phyloP scores from a whole-genome alignment of 495 filamentous ascomycete species.

The Trichoderma parareesei region DNA sequence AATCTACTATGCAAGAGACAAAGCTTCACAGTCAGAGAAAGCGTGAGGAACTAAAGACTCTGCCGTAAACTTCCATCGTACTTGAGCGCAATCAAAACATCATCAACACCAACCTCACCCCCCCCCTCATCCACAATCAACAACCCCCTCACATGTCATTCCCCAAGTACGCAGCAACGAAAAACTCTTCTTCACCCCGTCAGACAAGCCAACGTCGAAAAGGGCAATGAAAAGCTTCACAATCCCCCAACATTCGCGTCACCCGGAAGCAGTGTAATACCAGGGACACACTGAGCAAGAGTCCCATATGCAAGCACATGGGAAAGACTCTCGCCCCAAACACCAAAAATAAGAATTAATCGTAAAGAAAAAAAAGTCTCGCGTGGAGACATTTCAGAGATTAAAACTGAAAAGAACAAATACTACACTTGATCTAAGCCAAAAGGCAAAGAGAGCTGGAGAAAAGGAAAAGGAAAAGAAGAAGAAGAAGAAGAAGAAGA shows the following conservation, averaged over 20 bases:
- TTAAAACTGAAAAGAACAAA: conserved; percentile 99
- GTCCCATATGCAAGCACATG: conserved; percentile 34
- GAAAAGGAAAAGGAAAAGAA: conserved; percentile 26
- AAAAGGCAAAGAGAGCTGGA: conserved; percentile 54
- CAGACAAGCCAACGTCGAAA: conserved; percentile 16
- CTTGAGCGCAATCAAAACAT: too few species aligned
- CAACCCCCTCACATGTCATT: neutral
- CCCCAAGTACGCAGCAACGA: neutral
- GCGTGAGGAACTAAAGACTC: too few species aligned
- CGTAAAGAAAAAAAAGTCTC: conserved; percentile 50
- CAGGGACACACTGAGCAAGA: conserved; percentile 22
- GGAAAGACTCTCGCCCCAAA: conserved; percentile 33
- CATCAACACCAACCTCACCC: too few species aligned
- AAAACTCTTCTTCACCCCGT: conserved; percentile 23
- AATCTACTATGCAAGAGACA: too few species aligned
- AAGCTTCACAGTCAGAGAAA: too few species aligned
- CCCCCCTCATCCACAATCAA: neutral
- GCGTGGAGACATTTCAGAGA: conserved; percentile 59
- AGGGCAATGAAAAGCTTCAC: conserved; percentile 21
- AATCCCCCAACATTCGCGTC: conserved; percentile 19
- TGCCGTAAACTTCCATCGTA: too few species aligned
- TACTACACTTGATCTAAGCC: conserved; percentile 99
- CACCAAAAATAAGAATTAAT: conserved; percentile 76
- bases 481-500: conserved; percentile 8
- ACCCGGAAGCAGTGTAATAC: conserved; percentile 27